Evolutionary conservation across 2,329 filamentous ascomycete genomes (phyloP).

Genomic region (Monilinia polystroma): DNA sequence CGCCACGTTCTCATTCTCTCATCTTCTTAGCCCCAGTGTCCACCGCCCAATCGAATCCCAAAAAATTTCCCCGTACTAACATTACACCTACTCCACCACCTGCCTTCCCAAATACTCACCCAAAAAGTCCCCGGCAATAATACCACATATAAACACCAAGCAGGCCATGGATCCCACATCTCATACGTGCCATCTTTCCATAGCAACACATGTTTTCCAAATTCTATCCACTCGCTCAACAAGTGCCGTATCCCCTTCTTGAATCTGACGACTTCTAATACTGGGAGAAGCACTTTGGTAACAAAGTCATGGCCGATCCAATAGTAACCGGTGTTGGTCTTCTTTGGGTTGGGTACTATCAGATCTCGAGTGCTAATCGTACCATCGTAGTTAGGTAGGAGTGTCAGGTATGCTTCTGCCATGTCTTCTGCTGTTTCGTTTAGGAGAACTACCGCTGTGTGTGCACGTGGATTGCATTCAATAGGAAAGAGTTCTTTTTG

Average conservation of each 20-base stretch:
- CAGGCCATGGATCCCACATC: conserved; percentile 55
- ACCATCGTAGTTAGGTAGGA: conserved; percentile 41
- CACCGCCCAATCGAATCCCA: conserved; percentile 22
- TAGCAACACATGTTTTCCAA: conserved; percentile 45
- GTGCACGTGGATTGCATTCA: conserved; percentile 68
- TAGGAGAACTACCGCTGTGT: conserved; percentile 67
- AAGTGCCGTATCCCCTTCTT: conserved; percentile 34
- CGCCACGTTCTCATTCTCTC: too few species aligned
- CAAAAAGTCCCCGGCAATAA: conserved; percentile 56
- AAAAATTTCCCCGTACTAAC: conserved; percentile 65
- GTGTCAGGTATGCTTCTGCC: conserved; percentile 52
- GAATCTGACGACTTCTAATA: conserved; percentile 40
- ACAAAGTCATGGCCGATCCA: conserved; percentile 68
- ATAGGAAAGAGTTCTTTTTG: conserved; percentile 59
- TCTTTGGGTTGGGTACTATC: conserved; percentile 34
- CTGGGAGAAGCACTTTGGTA: conserved; percentile 48
- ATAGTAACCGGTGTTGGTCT: conserved; percentile 47
- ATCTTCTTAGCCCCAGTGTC: not conserved
- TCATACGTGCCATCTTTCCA: conserved; percentile 58
- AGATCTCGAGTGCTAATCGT: conserved; percentile 18
- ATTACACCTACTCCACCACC: conserved; percentile 63
- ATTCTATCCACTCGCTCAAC: conserved; percentile 32
- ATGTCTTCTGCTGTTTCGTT: conserved; percentile 45
- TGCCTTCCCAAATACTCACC: conserved; percentile 45
- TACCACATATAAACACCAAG: conserved; percentile 56